These are phyloP conservation scores for Amanita pseudoporphyria DNA, from an alignment of 768 basidiomycete species.

Conservation along the genomic window DNA sequence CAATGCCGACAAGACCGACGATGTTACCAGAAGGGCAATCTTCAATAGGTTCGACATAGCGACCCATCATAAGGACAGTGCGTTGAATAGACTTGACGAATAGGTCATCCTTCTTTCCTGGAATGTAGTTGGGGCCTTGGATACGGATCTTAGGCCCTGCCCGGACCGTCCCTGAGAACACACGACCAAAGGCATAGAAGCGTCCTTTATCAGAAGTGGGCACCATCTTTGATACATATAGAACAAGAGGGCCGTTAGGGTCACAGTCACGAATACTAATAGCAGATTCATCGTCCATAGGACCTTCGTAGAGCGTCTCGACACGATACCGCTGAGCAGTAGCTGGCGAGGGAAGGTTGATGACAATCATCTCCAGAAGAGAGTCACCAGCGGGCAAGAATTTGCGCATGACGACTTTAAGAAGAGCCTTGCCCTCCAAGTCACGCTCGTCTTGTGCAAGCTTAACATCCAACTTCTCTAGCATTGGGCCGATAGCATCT, in stretches of 20 bases:
- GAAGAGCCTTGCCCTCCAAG: slow-evolving; percentile 88
- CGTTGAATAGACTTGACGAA: slow-evolving; percentile 98
- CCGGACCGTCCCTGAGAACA: slow-evolving; percentile 97
- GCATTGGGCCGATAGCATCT: slow-evolving; percentile 71
- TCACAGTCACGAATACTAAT: slow-evolving; percentile 98
- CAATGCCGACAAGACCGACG: slow-evolving; percentile 97
- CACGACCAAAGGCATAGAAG: slow-evolving; percentile 99
- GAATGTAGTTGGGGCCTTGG: slow-evolving; percentile 97
- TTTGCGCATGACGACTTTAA: slow-evolving; percentile 98
- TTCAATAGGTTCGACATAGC: slow-evolving; percentile 96
- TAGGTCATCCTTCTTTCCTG: slow-evolving; percentile 97
- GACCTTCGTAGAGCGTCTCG: slow-evolving; percentile 98
- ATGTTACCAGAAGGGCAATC: slow-evolving; percentile 99
- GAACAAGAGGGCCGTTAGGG: slow-evolving; percentile 90
- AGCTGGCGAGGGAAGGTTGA: slow-evolving; percentile 94
- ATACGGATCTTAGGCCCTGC: slow-evolving; percentile 99
- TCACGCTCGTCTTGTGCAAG: slow-evolving; percentile 85
- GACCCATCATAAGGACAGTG: slow-evolving; percentile 99
- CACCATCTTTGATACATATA: slow-evolving; percentile 99
- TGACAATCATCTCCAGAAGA: slow-evolving; percentile 99
- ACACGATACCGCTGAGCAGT: slow-evolving; percentile 99
- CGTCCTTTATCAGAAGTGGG: slow-evolving; percentile 99
- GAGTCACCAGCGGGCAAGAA: slow-evolving; percentile 99
- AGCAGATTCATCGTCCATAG: slow-evolving; percentile 99
- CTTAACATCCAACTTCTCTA: slow-evolving; percentile 94